These are phyloP conservation scores for Mycena chlorophos DNA, from an alignment of 768 basidiomycete genomes.

Conservation along the genomic window DNA sequence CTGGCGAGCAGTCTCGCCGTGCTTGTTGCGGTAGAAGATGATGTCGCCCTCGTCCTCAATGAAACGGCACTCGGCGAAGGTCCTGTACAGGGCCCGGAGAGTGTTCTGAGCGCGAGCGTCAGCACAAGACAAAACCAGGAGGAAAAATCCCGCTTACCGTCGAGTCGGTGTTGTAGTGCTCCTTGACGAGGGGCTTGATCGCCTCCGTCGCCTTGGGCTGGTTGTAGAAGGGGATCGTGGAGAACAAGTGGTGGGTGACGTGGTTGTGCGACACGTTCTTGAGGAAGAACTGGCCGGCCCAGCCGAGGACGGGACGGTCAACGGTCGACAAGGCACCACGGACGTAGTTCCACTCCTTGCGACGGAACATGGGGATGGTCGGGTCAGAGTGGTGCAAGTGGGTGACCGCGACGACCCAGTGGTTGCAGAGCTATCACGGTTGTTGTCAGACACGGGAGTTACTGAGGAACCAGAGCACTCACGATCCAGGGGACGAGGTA, in stretches of 20 bases:
- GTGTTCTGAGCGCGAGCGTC: conserved; percentile 14
- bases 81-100: conserved; percentile 53
- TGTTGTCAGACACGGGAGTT: background rate
- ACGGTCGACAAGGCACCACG: conserved; percentile 64
- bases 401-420: conserved; percentile 56
- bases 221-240: conserved; percentile 60
- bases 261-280: conserved; percentile 43
- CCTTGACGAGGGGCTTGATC: conserved; percentile 49
- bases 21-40: conserved; percentile 55
- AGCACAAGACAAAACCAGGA: background rate
- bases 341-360: conserved; percentile 55
- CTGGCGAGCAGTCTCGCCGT: conserved; percentile 37
- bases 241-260: conserved; percentile 58
- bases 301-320: conserved; percentile 59
- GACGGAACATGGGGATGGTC: conserved; percentile 58
- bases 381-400: conserved; percentile 65
- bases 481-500: conserved; percentile 29
- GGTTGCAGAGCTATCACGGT: background rate
- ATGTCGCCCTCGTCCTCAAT: conserved; percentile 57
- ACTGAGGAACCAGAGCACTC: background rate
- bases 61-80: conserved; percentile 60
- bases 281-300: conserved; percentile 57
- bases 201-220: conserved; percentile 47
- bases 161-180: conserved; percentile 59
- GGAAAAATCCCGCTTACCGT: conserved; percentile 42